Conservation (phyloP, 768 basidiomycete species). For the Chlorophyllum brunneum region DNA sequence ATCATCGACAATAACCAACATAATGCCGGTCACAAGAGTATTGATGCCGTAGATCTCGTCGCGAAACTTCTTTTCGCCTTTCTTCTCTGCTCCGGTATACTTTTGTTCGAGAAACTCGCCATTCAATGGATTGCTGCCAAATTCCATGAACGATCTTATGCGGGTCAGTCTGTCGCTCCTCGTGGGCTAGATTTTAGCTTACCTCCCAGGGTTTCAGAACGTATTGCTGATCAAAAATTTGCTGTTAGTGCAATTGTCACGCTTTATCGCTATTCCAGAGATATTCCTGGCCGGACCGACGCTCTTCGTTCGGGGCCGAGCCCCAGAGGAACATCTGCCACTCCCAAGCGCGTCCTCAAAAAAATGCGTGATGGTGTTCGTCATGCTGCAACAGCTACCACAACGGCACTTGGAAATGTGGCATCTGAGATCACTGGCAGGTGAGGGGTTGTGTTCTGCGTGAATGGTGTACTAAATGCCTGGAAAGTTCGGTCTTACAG, state of each 20-base stretch:
- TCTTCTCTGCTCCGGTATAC: constrained; percentile 61
- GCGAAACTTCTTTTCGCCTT: constrained; percentile 71
- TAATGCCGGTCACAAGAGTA: constrained; percentile 26
- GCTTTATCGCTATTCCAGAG: constrained; percentile 75
- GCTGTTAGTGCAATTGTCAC: constrained; percentile 67
- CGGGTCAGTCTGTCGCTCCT: constrained; percentile 37
- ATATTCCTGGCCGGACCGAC: constrained; percentile 70
- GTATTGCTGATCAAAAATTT: constrained; percentile 80
- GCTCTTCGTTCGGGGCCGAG: constrained; percentile 40
- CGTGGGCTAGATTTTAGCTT: background rate
- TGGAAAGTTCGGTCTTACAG: constrained; percentile 62
- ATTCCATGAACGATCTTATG: constrained; percentile 77
- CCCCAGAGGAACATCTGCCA: constrained; percentile 36
- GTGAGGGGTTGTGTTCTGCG: too few relatives aligned
- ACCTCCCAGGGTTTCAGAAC: constrained; percentile 46
- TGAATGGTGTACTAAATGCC: background rate
- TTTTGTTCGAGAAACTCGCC: constrained; percentile 79
- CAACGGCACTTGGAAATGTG: constrained; percentile 62
- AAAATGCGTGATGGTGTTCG: constrained; percentile 69
- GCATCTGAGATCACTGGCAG: constrained; percentile 53
- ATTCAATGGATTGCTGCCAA: constrained; percentile 85
- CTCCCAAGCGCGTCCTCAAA: constrained; percentile 63
- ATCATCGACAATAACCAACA: constrained; percentile 48
- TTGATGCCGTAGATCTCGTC: constrained; percentile 47
- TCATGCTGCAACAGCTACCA: constrained; percentile 74